A percentile compares a stretch with the other conserved stretches of the same genome.
Conservation (phyloP, 2,329 filamentous ascomycete genomes). For the Didymella exigua region DNA sequence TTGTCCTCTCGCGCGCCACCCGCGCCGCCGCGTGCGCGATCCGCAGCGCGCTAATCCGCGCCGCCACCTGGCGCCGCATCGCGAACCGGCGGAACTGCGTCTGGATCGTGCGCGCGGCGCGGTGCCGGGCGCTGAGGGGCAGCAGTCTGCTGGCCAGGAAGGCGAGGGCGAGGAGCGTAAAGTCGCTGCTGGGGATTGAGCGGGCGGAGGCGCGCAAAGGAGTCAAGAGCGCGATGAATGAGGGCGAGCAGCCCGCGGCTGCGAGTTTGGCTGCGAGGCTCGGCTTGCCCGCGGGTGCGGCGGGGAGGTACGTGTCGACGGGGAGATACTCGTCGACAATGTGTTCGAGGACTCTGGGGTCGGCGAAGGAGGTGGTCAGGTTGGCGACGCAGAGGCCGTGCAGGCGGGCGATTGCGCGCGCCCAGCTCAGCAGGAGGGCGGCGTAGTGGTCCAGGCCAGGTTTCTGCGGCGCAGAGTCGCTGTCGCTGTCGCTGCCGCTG, state of each 20-base stretch:
- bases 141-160: conserved; percentile 66
- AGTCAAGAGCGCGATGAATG: conserved; percentile 54
- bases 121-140: conserved; percentile 54
- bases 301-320: conserved; percentile 16
- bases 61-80: conserved; percentile 35
- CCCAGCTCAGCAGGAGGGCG: conserved; percentile 62
- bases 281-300: conserved; percentile 8
- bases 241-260: conserved; percentile 50
- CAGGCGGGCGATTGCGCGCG: conserved; percentile 56
- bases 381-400: conserved; percentile 58
- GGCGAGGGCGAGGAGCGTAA: conserved; percentile 62
- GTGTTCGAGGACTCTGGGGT: conserved; percentile 59
- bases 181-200: conserved; percentile 59
- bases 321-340: conserved; percentile 64
- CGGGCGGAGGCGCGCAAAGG: conserved; percentile 27
- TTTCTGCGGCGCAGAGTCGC: conserved; percentile 26
- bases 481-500: not conserved
- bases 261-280: conserved; percentile 47
- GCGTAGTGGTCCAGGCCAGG: conserved; percentile 45
- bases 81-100: conserved; percentile 53
- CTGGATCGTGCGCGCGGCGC: conserved; percentile 61
- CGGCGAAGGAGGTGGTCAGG: conserved; percentile 63
- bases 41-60: conserved; percentile 48
- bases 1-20: conserved; percentile 53
- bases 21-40: conserved; percentile 55